phyloP scores from a whole-genome alignment of 106 monocot genomes.

The Dioscorea alata region DNA sequence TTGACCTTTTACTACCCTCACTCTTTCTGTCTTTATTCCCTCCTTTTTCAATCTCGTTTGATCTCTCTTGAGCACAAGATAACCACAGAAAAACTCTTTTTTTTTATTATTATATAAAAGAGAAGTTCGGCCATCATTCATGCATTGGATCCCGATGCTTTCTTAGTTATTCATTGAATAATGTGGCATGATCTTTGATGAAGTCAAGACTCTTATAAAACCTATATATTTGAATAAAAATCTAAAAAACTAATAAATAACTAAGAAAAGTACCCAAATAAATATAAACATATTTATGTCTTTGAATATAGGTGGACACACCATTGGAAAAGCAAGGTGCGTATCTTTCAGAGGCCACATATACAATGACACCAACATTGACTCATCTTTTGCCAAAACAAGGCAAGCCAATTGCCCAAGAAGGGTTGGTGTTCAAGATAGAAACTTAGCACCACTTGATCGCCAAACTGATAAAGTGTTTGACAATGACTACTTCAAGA shows the following conservation, averaged over 20 bases:
- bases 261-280: no score
- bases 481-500: constrained; percentile 61
- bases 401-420: constrained; percentile 41
- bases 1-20: no score
- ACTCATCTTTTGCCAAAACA: constrained; percentile 31
- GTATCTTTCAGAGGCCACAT: constrained; percentile 47
- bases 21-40: no score
- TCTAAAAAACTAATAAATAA: no score
- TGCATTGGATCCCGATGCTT: neutral
- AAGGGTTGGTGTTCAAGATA: constrained; percentile 36
- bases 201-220: no score
- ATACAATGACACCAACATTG: constrained; percentile 83
- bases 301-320: constrained; percentile 49
- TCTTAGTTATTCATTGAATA: neutral
- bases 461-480: constrained; percentile 37
- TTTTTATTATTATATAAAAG: no score
- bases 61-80: no score
- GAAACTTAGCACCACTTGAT: constrained; percentile 55
- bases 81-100: no score
- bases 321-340: constrained; percentile 69
- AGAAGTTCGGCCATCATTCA: neutral
- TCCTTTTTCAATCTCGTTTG: no score
- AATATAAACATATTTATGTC: neutral
- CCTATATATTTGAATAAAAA: neutral
- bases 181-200: no score